A percentile compares a stretch with the other conserved stretches of the same genome.
Evolutionary conservation across 352 stramenopile species (phyloP).

Genomic region (Pythium folliculosum): DNA sequence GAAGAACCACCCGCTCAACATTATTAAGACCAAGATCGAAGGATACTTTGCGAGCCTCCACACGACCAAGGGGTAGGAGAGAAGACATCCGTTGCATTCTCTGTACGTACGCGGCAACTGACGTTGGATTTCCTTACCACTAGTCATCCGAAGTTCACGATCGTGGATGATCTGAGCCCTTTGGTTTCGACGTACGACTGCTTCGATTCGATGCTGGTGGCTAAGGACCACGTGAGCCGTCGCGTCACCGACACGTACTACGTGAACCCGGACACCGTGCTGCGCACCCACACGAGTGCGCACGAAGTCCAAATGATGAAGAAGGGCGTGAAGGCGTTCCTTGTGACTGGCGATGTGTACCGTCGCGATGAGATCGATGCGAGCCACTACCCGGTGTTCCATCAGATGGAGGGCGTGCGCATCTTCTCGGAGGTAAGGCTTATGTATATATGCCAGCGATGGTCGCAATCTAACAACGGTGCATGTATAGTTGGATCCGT

Average conservation of each 20-base stretch:
- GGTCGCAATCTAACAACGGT: background rate
- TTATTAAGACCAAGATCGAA: slow-evolving; percentile 94
- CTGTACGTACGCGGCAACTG: background rate
- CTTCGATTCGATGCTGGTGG: slow-evolving; percentile 93
- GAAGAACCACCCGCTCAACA: slow-evolving; percentile 89
- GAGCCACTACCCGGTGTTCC: slow-evolving; percentile 99
- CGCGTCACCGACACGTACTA: slow-evolving; percentile 91
- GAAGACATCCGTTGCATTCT: background rate
- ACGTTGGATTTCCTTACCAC: background rate
- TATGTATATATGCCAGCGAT: background rate
- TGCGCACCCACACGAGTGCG: slow-evolving; percentile 91
- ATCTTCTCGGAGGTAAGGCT: slow-evolving; percentile 88
- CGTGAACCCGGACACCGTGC: slow-evolving; percentile 74
- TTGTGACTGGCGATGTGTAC: slow-evolving; percentile 96
- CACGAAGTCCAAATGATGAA: slow-evolving; percentile 94
- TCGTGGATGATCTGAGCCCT: slow-evolving; percentile 87
- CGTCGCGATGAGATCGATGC: slow-evolving; percentile 98
- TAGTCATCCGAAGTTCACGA: slow-evolving; percentile 73
- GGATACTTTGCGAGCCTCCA: slow-evolving; percentile 86
- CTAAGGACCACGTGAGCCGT: slow-evolving; percentile 88
- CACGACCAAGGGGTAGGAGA: slow-evolving; percentile 43
- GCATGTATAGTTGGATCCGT: slow-evolving; percentile 39
- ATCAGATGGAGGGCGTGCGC: slow-evolving; percentile 98
- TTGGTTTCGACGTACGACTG: slow-evolving; percentile 88
- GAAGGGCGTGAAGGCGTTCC: slow-evolving; percentile 87